These are phyloP conservation scores for Ceratopteris richardii DNA, from an alignment of 75 land plant genomes.

Conservation along the genomic window DNA sequence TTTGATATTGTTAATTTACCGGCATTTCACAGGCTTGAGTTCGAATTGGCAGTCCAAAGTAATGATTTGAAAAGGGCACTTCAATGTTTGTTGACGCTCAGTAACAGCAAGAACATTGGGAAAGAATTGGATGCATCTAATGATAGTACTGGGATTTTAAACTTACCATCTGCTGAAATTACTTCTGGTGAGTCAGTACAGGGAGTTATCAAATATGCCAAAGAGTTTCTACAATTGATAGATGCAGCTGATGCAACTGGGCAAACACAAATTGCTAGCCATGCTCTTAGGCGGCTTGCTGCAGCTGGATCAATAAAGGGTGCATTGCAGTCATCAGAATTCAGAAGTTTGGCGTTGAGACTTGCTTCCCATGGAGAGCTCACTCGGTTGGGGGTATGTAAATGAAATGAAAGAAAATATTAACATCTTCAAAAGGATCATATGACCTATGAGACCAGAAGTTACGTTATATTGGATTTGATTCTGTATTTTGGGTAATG, in stretches of 20 bases:
- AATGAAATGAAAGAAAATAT: neutral
- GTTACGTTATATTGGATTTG: too few species aligned
- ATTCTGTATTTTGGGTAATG: too few species aligned
- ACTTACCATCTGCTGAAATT: constrained; percentile 57
- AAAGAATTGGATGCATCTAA: constrained; percentile 44
- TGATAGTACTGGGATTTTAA: constrained; percentile 62
- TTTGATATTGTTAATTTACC: neutral
- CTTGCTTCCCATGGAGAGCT: constrained; percentile 96
- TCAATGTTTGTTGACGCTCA: constrained; percentile 83
- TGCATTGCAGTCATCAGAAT: constrained; percentile 59
- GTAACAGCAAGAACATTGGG: constrained; percentile 85
- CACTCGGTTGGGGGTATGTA: constrained; percentile 78
- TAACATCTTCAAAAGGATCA: too few species aligned
- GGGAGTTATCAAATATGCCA: constrained; percentile 90
- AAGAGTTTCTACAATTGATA: constrained; percentile 85
- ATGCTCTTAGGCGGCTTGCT: constrained; percentile 87
- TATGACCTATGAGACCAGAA: too few species aligned
- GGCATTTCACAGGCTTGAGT: constrained; percentile 73
- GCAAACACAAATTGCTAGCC: constrained; percentile 83
- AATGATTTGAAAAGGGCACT: constrained; percentile 95
- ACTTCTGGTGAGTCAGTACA: constrained; percentile 68
- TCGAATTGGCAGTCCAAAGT: constrained; percentile 93
- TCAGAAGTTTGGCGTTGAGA: constrained; percentile 77
- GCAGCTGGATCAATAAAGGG: constrained; percentile 92
- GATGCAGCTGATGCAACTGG: constrained; percentile 99